Evolutionary conservation across 2,329 filamentous ascomycete genomes (phyloP), one percentile per base, ranked within the genome.

Genomic region (Penicillium sp.): DNA sequence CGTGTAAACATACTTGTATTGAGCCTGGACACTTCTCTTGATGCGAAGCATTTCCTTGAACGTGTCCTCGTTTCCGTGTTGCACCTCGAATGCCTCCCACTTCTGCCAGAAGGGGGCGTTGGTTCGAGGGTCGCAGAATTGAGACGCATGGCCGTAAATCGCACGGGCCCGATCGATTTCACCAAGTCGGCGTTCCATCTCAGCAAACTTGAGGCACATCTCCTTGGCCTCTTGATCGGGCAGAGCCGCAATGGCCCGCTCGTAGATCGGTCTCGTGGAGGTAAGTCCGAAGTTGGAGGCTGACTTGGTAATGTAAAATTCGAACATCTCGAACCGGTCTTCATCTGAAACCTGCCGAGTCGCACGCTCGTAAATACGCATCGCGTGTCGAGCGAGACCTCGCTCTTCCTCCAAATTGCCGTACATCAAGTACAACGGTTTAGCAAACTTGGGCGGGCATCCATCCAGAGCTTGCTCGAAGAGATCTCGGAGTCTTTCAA

Each of bases 1-100:
- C n/a, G 40, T 50, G 47, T 46, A 19, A 40, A 47, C 81, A 71
- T 83, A 86, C 84, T 98, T 98, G 83, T 96, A 99, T 79, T 97
- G 91, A 54, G 95, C 94, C 77, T 97, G 92, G 13, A 99, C 95
- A 76, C 92, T 96, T 73, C 95, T 84, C 83, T 98, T 99, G 82
- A 99, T 92, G 33, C 95, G 89, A 62, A 98, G 83, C 95, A 99
- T 99, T 75, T 99, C 95, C 81, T 96, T 97, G 83, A 96, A 99
- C 0, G 96, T 99, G 75, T 99, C 95, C 75, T 99, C 96, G 78
- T 99, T 99, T 65, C 95, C 95, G 72, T 99, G 95, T 74, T 96
- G 90, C 22, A 98, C 92, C 77, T 99, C 96, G 76, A 99, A 99
- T 55, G 88, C 84, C 77, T 99, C 95, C 95, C 95, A 99, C 75